Conservation (phyloP, 495 filamentous ascomycete genomes). For the Trichoderma virens region DNA sequence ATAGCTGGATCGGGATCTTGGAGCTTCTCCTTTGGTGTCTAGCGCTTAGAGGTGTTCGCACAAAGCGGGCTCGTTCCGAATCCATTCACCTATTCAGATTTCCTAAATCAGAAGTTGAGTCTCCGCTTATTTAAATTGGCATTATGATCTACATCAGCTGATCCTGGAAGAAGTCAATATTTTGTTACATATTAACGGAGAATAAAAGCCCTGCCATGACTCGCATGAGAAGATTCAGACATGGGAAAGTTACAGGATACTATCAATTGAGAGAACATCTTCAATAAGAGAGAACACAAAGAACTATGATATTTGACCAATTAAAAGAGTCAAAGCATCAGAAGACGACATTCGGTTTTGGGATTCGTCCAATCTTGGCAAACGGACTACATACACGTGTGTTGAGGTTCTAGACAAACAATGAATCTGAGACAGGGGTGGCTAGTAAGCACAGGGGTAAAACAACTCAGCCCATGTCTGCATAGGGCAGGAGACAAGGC, state of each 20-base stretch:
- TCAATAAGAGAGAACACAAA: neutral
- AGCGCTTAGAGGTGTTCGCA: neutral
- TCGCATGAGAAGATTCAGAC: neutral
- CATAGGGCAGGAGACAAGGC: neutral
- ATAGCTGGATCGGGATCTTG: neutral
- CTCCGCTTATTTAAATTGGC: neutral
- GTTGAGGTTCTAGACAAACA: neutral
- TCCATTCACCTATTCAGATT: neutral
- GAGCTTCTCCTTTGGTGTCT: conserved; percentile 4
- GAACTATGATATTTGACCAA: no score
- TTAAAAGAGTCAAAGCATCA: neutral
- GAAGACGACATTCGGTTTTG: neutral
- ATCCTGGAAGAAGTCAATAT: neutral
- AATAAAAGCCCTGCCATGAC: neutral
- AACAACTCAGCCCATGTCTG: neutral
- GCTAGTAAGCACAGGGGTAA: neutral
- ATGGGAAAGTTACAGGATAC: neutral
- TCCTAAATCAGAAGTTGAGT: neutral
- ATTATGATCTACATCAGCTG: conserved; percentile 1
- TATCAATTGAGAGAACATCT: neutral
- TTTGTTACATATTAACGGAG: neutral
- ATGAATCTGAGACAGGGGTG: neutral
- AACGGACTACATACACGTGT: neutral
- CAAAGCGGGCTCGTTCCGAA: neutral
- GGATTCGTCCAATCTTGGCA: neutral